Base-by-base conservation (phyloP, 768 basidiomycete genomes). In the Boletus coccyginus region DNA sequence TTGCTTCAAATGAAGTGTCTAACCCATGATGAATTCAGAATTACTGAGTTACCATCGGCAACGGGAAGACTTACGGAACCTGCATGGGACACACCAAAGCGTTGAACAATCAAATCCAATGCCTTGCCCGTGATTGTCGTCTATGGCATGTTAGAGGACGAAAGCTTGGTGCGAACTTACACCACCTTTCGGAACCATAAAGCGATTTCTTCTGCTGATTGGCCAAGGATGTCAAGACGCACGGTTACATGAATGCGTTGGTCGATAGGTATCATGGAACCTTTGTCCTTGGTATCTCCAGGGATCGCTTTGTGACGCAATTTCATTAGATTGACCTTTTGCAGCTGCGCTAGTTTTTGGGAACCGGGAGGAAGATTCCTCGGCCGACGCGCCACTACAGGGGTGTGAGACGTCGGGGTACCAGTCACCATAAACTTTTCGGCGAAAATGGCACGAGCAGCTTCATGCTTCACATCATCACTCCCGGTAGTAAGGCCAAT, bases 151-250 rank as follows among this genome's bases (percentile, higher is more conserved):
- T 62, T 53, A 61, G 55, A 53, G 13, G 46, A 40, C 5, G 36
- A 42, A 54, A 31, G 13, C 3, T 19, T 24, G 46, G 38, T 31
- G 33, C 14, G 17, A 49, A 52, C 19, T 29, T 9, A 41, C 12
- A 35, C 59, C 63, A 89, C 90, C 80, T 89, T 91, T 47, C 78
- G 74, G 53, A 89, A 81, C 91, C 91, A 94, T 47, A 90, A 78
- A 8, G 78, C 64, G 49, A 73, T 75, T 63, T 83, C 80, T 16
- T 64, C 63, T 2, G 62, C 51, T 50, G 72, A 66, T 19, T 66
- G 71, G 9, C 64, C 62, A 3, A 60, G 58, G 5, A 61, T 58
- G 7, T 71, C 65, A 4, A 60, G 58, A 19, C 63, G 64, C 7
- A 85, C 79, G 39, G 73, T 81, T 35, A 90, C 62, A 66, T 88